Conservation (phyloP, 164 flowering plant species). For the Magnolia changhungtana region DNA sequence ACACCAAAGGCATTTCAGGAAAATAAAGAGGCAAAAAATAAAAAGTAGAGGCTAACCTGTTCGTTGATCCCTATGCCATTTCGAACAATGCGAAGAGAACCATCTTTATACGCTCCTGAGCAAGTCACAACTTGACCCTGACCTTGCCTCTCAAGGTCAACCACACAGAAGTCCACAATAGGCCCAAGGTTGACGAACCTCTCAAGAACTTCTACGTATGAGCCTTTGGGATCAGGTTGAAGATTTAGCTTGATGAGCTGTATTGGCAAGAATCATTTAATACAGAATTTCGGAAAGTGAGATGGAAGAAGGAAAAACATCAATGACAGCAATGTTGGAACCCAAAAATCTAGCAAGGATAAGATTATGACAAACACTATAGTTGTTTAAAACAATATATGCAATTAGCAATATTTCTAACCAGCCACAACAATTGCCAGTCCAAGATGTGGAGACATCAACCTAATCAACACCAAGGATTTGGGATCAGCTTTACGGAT, state of each 20-base stretch:
- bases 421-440: neutral
- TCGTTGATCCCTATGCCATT: constrained; percentile 99
- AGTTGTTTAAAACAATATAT: no score
- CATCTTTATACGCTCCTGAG: constrained; percentile 98
- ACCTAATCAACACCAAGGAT: neutral
- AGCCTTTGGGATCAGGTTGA: constrained; percentile 93
- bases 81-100: constrained; percentile 94
- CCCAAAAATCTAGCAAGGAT: no score
- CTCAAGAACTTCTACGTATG: constrained; percentile 93
- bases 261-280: constrained; percentile 12
- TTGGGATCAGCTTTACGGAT: no score
- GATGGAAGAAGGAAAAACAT: neutral
- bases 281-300: neutral
- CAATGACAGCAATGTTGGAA: neutral
- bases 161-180: constrained; percentile 95
- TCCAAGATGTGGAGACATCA: neutral
- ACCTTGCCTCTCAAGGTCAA: constrained; percentile 98
- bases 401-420: no score
- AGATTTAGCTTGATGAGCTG: constrained; percentile 93
- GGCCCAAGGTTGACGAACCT: constrained; percentile 96
- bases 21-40: neutral
- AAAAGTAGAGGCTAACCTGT: constrained; percentile 48
- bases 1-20: neutral
- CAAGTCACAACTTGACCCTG: constrained; percentile 99
- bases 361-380: no score